A percentile compares a stretch with the other conserved stretches of the same genome.
phyloP scores from a whole-genome alignment of 495 filamentous ascomycete genomes.

The Aspergillus egyptiacus region DNA sequence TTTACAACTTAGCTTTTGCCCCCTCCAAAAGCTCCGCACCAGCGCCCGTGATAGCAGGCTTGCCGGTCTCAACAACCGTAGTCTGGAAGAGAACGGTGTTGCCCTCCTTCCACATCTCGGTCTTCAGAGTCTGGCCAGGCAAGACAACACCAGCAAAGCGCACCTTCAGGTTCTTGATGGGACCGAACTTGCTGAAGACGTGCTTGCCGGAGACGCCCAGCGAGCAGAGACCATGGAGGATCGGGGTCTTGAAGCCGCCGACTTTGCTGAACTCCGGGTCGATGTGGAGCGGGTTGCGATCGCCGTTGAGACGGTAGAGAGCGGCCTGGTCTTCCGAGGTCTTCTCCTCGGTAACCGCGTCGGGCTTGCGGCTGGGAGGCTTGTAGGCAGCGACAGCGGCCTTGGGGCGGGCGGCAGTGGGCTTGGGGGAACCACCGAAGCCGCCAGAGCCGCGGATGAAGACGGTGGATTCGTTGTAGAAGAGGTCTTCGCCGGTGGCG shows the following conservation, averaged over 20 bases:
- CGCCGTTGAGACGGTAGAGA: conserved; percentile 88
- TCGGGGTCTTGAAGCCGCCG: conserved; percentile 92
- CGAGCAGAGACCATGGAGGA: conserved; percentile 93
- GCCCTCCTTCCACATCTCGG: conserved; percentile 99
- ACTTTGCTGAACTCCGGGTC: conserved; percentile 92
- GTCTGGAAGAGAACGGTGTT: conserved; percentile 84
- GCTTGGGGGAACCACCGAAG: conserved; percentile 82
- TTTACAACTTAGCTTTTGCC: conserved; percentile 57
- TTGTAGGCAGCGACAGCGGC: conserved; percentile 72
- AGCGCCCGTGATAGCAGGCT: conserved; percentile 80
- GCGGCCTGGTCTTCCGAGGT: conserved; percentile 93
- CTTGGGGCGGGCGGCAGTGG: conserved; percentile 59
- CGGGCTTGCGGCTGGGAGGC: conserved; percentile 69
- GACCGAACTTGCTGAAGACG: conserved; percentile 75
- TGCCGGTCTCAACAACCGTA: conserved; percentile 93
- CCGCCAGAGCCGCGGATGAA: conserved; percentile 92
- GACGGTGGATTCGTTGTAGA: conserved; percentile 91
- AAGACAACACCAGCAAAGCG: conserved; percentile 88
- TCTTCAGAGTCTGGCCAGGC: conserved; percentile 88
- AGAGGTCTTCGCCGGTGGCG: conserved; percentile 75
- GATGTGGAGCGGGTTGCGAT: conserved; percentile 91
- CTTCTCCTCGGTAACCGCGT: conserved; percentile 79
- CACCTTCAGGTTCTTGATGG: conserved; percentile 92
- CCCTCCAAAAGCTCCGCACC: conserved; percentile 73
- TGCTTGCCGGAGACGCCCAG: conserved; percentile 90